Evolutionary conservation across 1,284 basidiomycete genomes (phyloP).

Genomic region (Leccinum proliferum): DNA sequence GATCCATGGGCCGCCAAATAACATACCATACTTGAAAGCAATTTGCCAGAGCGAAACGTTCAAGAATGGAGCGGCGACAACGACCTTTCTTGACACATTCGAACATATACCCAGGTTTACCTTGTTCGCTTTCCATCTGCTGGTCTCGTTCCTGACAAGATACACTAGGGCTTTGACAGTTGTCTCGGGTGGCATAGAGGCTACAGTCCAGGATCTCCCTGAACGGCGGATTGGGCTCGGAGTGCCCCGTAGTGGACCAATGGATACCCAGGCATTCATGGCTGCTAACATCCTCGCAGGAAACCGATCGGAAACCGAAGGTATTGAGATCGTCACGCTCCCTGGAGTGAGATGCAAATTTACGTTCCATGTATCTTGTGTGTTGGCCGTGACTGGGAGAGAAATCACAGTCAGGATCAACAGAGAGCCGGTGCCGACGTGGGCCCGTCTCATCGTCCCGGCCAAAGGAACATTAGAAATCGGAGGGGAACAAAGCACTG

Average conservation of each 20-base stretch:
- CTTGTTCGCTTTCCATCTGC: neutral
- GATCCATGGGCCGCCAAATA: slow-evolving; percentile 51
- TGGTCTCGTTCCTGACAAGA: neutral
- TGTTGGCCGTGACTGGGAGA: slow-evolving; percentile 58
- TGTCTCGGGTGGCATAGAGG: slow-evolving; percentile 51
- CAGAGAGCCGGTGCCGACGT: slow-evolving; percentile 37
- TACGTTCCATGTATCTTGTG: slow-evolving; percentile 44
- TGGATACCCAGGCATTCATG: slow-evolving; percentile 57
- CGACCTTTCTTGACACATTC: slow-evolving; percentile 50
- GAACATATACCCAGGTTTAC: slow-evolving; percentile 37
- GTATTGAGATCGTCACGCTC: slow-evolving; percentile 48
- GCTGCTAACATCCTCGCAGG: slow-evolving; percentile 59
- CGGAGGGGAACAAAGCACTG: slow-evolving; percentile 24
- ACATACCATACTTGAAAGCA: slow-evolving; percentile 45
- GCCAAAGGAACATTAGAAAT: slow-evolving; percentile 41
- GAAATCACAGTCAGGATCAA: slow-evolving; percentile 39
- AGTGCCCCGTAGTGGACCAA: slow-evolving; percentile 63
- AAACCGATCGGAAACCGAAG: slow-evolving; percentile 50
- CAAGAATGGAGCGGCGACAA: slow-evolving; percentile 45
- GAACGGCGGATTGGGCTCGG: slow-evolving; percentile 54
- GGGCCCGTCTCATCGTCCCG: slow-evolving; percentile 45
- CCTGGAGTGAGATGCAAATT: slow-evolving; percentile 34
- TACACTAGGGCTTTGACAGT: slow-evolving; percentile 48
- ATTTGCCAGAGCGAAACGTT: slow-evolving; percentile 42
- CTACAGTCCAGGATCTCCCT: slow-evolving; percentile 62